Evolutionary conservation across 2,329 filamentous ascomycete species (phyloP).

Genomic region (Bipolaris bicolor): DNA sequence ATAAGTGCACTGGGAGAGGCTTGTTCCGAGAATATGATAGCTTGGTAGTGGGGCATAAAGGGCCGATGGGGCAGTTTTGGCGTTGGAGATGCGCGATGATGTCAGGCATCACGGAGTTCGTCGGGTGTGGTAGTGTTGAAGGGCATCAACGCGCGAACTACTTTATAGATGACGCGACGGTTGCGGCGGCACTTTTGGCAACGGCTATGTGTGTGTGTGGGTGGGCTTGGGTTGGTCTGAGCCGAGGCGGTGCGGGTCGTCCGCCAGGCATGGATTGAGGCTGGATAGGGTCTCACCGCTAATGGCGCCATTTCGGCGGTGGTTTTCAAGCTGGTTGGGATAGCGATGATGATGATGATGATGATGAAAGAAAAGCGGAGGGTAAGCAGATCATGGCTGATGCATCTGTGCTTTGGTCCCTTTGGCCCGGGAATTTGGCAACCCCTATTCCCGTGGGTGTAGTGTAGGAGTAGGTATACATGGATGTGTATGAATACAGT

Average conservation of each 20-base stretch:
- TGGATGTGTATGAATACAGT: no score
- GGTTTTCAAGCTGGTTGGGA: not conserved
- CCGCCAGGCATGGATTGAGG: not conserved
- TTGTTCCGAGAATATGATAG: constrained; percentile 6
- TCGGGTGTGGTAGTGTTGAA: constrained; percentile 2
- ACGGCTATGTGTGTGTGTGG: not conserved
- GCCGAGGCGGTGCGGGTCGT: not conserved
- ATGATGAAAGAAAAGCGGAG: not conserved
- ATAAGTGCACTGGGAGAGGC: constrained; percentile 3
- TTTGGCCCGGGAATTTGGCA: not conserved
- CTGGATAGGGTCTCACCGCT: constrained; percentile 15
- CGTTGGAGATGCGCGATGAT: constrained; percentile 10
- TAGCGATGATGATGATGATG: not conserved
- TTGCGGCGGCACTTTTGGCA: constrained; percentile 8
- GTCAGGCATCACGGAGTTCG: constrained; percentile 8
- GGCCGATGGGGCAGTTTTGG: constrained; percentile 7
- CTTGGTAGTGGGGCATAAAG: constrained; percentile 10
- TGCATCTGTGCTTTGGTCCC: not conserved
- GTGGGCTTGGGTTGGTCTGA: constrained; percentile 1
- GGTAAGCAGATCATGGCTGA: not conserved
- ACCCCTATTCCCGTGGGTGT: no score
- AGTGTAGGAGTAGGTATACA: no score
- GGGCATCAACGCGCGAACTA: not conserved
- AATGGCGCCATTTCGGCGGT: constrained; percentile 15
- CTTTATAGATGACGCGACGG: constrained; percentile 2